phyloP scores from a whole-genome alignment of 441 rosid species.

The Erodium trifolium region DNA sequence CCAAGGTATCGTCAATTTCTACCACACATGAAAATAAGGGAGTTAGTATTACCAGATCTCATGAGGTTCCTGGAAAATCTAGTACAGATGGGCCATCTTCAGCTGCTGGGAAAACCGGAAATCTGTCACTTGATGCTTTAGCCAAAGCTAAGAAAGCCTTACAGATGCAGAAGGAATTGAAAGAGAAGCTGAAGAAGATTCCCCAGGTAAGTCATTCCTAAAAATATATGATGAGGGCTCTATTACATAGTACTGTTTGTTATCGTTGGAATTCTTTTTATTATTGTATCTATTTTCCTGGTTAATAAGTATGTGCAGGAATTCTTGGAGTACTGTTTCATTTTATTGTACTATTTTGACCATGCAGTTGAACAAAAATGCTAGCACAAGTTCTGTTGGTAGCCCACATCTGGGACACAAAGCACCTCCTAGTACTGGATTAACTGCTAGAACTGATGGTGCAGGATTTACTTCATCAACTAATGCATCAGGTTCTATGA shows the following conservation, averaged over 20 bases:
- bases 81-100: conserved; percentile 96
- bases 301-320: not conserved
- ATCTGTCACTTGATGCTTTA: conserved; percentile 71
- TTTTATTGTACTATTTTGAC: too few species aligned
- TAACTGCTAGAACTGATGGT: conserved; percentile 17
- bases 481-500: too few species aligned
- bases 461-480: too few species aligned
- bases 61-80: conserved; percentile 99
- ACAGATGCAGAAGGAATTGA: conserved; percentile 57
- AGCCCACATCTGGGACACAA: conserved; percentile 21
- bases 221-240: not conserved
- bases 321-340: too few species aligned
- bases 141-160: conserved; percentile 84
- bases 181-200: conserved; percentile 60
- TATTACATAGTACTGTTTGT: not conserved
- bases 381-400: conserved; percentile 34
- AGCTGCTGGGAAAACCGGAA: conserved; percentile 67
- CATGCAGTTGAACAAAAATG: conserved; percentile 48
- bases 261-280: not conserved
- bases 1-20: conserved; percentile 96
- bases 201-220: conserved; percentile 39
- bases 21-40: conserved; percentile 96
- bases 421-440: conserved; percentile 16
- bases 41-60: conserved; percentile 95
- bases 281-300: not conserved